Conservation (phyloP, 2,329 filamentous ascomycete genomes). For the Colletotrichum eremochloae region DNA sequence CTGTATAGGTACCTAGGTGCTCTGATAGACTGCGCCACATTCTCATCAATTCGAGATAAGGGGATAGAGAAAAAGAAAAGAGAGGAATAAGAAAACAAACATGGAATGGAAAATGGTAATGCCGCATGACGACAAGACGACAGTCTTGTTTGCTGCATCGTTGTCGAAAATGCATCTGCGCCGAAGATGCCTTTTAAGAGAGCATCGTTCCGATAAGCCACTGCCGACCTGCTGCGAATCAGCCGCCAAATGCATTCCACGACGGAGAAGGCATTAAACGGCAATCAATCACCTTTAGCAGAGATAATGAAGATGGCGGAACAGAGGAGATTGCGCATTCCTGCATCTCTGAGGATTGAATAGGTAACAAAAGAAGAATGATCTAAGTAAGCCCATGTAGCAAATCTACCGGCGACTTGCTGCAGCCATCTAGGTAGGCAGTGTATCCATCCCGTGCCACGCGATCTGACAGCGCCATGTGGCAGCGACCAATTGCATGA, state of each 20-base stretch:
- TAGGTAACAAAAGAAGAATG: not conserved
- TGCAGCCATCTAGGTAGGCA: too few species aligned
- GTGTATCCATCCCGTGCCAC: not conserved
- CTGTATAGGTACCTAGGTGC: too few species aligned
- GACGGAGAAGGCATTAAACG: not conserved
- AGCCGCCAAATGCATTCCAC: not conserved
- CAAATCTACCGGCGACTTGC: too few species aligned
- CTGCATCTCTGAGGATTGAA: not conserved
- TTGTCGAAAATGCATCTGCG: not conserved
- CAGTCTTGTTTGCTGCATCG: not conserved
- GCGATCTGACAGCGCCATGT: not conserved
- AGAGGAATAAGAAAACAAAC: not conserved
- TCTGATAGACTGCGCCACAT: not conserved
- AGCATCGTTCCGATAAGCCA: not conserved
- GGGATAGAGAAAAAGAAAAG: not conserved
- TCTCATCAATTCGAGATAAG: not conserved
- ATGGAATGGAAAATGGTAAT: not conserved
- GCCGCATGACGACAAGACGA: not conserved
- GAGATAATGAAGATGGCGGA: too few species aligned
- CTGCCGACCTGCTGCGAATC: not conserved
- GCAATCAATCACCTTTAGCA: not conserved
- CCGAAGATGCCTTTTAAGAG: not conserved
- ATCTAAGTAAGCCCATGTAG: not conserved
- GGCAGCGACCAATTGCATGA: not conserved
- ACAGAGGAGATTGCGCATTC: too few species aligned